Conservation (phyloP, 1,284 basidiomycete species). For the Pseudozyma hubeiensis region DNA sequence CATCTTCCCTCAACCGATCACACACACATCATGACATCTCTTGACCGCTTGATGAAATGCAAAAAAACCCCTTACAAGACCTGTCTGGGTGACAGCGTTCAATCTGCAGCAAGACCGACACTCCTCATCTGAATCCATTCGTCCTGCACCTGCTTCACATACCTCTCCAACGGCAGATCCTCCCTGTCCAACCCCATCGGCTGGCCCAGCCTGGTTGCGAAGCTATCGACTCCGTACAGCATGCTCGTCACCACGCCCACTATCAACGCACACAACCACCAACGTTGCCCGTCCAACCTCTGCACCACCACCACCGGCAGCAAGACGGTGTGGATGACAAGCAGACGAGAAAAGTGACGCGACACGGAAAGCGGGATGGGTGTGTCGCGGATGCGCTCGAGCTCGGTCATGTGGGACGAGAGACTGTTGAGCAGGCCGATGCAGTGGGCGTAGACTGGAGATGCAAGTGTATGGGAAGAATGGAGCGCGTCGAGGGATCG, state of each 20-base stretch:
- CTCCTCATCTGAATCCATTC: slow-evolving; percentile 31
- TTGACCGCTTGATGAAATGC: neutral
- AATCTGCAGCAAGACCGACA: neutral
- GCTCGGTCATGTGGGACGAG: slow-evolving; percentile 39
- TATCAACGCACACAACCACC: slow-evolving; percentile 22
- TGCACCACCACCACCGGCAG: slow-evolving; percentile 43
- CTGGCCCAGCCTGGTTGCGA: slow-evolving; percentile 40
- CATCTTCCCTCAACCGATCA: neutral
- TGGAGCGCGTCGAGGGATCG: slow-evolving; percentile 28
- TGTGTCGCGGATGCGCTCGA: slow-evolving; percentile 47
- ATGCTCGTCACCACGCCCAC: slow-evolving; percentile 33
- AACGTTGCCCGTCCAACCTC: slow-evolving; percentile 8
- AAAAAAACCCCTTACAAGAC: too few relatives aligned
- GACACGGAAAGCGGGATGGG: slow-evolving; percentile 47
- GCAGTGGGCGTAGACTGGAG: slow-evolving; percentile 42
- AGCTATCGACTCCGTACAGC: slow-evolving; percentile 49
- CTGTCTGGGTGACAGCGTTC: neutral
- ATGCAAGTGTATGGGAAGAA: slow-evolving; percentile 7
- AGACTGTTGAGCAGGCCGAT: slow-evolving; percentile 46
- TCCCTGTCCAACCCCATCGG: slow-evolving; percentile 44
- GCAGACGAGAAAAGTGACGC: slow-evolving; percentile 30
- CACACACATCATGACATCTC: neutral
- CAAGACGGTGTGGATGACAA: slow-evolving; percentile 30
- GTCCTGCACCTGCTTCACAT: slow-evolving; percentile 23
- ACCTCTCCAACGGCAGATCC: slow-evolving; percentile 43